Base-by-base conservation (phyloP, 805 yeast genomes). In the Candida sakaeoensis region DNA sequence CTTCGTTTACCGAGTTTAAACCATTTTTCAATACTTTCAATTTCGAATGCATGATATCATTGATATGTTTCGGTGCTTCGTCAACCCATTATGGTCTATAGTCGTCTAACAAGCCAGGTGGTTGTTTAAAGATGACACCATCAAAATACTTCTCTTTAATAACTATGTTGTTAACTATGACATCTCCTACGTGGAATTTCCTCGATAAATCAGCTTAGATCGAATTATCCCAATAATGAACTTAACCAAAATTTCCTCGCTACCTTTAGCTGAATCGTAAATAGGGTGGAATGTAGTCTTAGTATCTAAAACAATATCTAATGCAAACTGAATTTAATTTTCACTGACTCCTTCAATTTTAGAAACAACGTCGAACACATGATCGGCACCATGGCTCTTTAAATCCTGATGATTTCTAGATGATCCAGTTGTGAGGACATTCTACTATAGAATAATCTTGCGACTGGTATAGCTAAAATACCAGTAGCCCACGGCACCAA, bases 401-500 rank as follows among this genome's bases (percentile, higher is more conserved):
- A 63, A 46, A 30, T 45, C 50, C 2, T 46, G 52, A 39, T 51
- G 54, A 41, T 62, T 47, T 42, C 53, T 53, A 9, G 45, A 33
- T 7, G 63, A 54, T 4, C 60, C 55, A 5, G 63, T 58, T 25
- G 63, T 42, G 15, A 61, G 47, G 12, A 61, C 62, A 9, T 21
- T 21, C 9, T 39, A 0, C 63, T 65, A 42, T 47, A 61, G 6
- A 57, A 42, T 16, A 45, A 21, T 38, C 55, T 57, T 19, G 65
- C 65, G 15, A 60, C 40, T 40, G 60, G 67, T 17, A 60, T 54
- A 9, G 58, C 63, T 7, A 50, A 24, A 15, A 52, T 43, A 10
- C 65, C 65, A 9, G 63, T 52, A 10, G 61, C 57, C n/a, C 33
- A 61, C 58, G 3, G 65, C 61, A 32, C 64, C 65, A 32, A 65